A percentile compares a stretch with the other conserved stretches of the same genome.
phyloP scores from a whole-genome alignment of 2,329 filamentous ascomycete species.

The Ophiostoma australiae region DNA sequence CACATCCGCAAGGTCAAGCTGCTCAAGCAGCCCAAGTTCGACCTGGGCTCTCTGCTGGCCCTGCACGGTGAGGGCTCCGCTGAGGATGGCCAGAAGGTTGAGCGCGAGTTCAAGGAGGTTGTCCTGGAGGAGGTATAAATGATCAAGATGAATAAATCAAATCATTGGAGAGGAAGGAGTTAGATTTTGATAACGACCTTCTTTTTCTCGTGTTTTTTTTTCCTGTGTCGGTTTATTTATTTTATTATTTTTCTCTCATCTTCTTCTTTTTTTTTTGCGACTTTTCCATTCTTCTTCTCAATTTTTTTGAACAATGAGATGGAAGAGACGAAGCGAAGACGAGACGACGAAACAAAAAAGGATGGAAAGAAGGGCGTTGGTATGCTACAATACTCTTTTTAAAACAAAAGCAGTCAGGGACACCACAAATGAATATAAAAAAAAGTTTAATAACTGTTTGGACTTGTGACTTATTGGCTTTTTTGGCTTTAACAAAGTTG shows the following conservation, averaged over 20 bases:
- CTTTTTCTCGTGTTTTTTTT: conserved; percentile 19
- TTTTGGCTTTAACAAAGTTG: background rate
- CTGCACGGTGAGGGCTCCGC: conserved; percentile 97
- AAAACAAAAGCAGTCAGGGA: conserved; percentile 25
- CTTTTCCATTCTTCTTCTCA: conserved; percentile 1
- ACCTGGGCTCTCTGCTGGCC: conserved; percentile 90
- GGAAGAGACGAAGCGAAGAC: background rate
- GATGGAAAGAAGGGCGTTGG: conserved; percentile 23
- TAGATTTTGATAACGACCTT: conserved; percentile 9
- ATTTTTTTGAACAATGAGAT: background rate
- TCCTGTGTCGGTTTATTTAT: conserved; percentile 22
- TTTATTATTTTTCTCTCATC: conserved; percentile 18
- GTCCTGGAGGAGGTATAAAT: conserved; percentile 90
- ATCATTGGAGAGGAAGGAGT: background rate
- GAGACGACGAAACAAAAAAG: conserved; percentile 19
- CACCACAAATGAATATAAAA: conserved; percentile 21
- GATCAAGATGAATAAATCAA: conserved; percentile 8
- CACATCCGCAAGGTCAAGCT: conserved; percentile 99
- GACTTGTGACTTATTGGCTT: background rate
- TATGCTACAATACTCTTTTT: conserved; percentile 23
- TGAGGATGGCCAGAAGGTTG: conserved; percentile 96
- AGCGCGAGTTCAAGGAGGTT: conserved; percentile 98
- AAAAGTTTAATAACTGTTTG: conserved; percentile 19
- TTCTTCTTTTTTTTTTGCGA: conserved; percentile 13
- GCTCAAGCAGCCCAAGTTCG: conserved; percentile 97